Base-by-base conservation (phyloP, 805 yeast genomes). In the Zygosaccharomyces lentus region DNA sequence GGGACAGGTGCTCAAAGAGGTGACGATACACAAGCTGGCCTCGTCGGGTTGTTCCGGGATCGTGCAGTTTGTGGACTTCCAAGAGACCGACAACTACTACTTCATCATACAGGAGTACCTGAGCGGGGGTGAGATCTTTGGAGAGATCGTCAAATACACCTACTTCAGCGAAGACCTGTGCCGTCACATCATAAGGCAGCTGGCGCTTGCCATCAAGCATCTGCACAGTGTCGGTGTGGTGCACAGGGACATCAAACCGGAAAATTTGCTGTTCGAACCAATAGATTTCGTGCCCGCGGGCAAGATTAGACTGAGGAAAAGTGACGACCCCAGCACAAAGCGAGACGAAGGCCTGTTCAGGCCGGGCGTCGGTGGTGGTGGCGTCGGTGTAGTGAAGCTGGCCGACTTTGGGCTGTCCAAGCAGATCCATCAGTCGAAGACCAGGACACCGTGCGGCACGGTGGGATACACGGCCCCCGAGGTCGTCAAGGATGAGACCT, bases 391-490 rank as follows among this genome's bases (percentile, higher is more conserved):
- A 12, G 89, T 93, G 27, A 91, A 91, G 65, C 71, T 93, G 43
- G 98, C 98, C 1, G 99, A 93, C 66, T 93, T 93, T 68, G 99
- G 99, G 0, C 71, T 93, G 15, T 87, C 96, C 3, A 93, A 93
- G 66, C 87, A 89, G 61, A 81, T 91, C 26, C 84, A 89, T 82
- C 87, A 84, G 58, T 77, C 82, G 40, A 86, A 86, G 57, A 87
- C 97, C 17, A 87, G 88, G 75, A 93, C 99, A 0, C 99, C 99
- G 0, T 93, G 99, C 69, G 99, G 99, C 42, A 93, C 99, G 1
- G 96, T 93, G 13, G 98, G 98, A 2, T 93, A 93, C 61, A 91
- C 98, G 2, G 99, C 99, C 0, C 99, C 99, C 0, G 99, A 93
- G 66, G 91, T 93, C 56, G 98, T 93, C 34, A 82, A 84, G 53